A percentile compares a stretch with the other conserved stretches of the same genome.
phyloP scores from a whole-genome alignment of 73 alveolate species.

The Paramecium octaurelia region DNA sequence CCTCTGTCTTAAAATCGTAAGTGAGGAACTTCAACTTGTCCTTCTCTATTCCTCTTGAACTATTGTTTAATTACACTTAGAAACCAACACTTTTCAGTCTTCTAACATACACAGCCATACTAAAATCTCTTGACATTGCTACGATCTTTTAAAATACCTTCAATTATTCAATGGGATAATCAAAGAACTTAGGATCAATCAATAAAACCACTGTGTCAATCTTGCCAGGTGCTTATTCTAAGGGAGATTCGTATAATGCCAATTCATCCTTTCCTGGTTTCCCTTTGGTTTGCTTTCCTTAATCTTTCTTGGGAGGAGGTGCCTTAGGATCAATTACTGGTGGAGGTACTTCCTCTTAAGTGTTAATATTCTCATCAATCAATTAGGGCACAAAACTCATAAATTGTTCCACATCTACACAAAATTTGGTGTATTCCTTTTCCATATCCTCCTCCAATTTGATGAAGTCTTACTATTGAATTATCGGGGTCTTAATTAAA shows the following conservation, averaged over 20 bases:
- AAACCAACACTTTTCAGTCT: conserved; percentile 36
- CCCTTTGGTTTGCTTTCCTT: conserved; percentile 31
- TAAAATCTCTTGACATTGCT: conserved; percentile 33
- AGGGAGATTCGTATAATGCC: not conserved
- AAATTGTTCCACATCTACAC: not conserved
- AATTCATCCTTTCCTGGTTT: conserved; percentile 4
- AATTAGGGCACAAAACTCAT: not conserved
- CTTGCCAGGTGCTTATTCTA: conserved; percentile 38
- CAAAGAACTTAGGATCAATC: conserved; percentile 17
- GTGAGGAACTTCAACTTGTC: conserved; percentile 50
- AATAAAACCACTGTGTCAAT: conserved; percentile 3
- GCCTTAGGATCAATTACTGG: conserved; percentile 26
- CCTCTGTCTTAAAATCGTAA: conserved; percentile 49
- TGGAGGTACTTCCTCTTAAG: not conserved
- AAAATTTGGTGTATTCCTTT: not conserved
- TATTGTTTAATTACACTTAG: conserved; percentile 14
- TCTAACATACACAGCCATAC: not conserved
- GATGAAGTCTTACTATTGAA: conserved; percentile 8
- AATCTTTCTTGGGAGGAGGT: not conserved
- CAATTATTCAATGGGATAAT: conserved; percentile 12
- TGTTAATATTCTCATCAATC: not conserved
- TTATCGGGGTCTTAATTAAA: conserved; percentile 13
- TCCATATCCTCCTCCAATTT: conserved; percentile 48
- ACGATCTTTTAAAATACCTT: not conserved
- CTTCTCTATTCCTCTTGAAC: conserved; percentile 48